These are phyloP conservation scores for Pascua sp. DNA, from an alignment of 1,284 basidiomycete species.

Conservation along the genomic window DNA sequence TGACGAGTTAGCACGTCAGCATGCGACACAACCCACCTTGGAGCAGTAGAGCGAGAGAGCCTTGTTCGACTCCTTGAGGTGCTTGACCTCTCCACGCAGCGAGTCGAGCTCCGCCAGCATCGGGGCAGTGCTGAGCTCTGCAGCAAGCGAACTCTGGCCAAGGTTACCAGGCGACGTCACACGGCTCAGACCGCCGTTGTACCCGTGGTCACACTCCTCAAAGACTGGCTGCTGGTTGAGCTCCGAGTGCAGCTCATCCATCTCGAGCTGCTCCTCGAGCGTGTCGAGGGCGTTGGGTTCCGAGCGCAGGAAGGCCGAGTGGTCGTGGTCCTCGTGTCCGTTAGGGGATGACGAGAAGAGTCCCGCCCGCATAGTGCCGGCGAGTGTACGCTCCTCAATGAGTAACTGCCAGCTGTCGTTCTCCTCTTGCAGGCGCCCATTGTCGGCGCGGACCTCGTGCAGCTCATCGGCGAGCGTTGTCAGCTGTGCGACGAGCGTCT, in stretches of 20 bases:
- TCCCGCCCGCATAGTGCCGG: slow-evolving; percentile 66
- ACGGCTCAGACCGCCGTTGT: not conserved
- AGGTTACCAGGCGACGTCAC: not conserved
- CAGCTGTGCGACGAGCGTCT: slow-evolving; percentile 36
- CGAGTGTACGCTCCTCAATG: slow-evolving; percentile 79
- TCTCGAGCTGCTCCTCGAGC: slow-evolving; percentile 40
- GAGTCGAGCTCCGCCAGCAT: slow-evolving; percentile 72
- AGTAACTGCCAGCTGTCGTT: slow-evolving; percentile 93
- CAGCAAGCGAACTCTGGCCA: slow-evolving; percentile 60
- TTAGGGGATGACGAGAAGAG: slow-evolving; percentile 5
- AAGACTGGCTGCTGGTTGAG: slow-evolving; percentile 28
- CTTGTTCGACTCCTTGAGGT: slow-evolving; percentile 89
- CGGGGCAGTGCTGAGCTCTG: slow-evolving; percentile 64
- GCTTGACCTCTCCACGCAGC: slow-evolving; percentile 75
- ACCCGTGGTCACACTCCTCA: slow-evolving; percentile 28
- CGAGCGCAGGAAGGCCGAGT: slow-evolving; percentile 1
- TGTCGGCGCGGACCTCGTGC: slow-evolving; percentile 34
- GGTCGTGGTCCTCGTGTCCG: not conserved
- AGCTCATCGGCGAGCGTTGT: slow-evolving; percentile 36
- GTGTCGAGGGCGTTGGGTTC: slow-evolving; percentile 20
- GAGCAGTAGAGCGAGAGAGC: slow-evolving; percentile 88
- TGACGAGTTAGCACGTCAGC: slow-evolving; percentile 8
- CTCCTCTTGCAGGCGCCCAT: slow-evolving; percentile 60
- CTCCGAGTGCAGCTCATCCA: slow-evolving; percentile 37
- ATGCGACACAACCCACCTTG: slow-evolving; percentile 53